Percentiles rank a stretch among this genome's conserved stretches.
Conservation (phyloP, 441 rosid genomes). For the Manihot esculenta region DNA sequence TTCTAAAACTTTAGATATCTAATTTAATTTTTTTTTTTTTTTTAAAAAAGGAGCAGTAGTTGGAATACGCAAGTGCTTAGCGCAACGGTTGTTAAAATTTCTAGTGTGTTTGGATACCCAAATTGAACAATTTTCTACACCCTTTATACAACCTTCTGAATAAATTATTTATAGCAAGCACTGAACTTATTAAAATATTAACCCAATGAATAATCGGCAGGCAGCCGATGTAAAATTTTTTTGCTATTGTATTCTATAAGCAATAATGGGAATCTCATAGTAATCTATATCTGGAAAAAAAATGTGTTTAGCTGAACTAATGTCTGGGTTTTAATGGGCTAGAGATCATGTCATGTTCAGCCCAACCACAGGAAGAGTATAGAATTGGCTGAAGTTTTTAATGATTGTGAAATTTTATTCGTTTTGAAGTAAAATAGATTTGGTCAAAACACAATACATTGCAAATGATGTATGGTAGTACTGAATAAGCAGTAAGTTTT, state of each 20-base stretch:
- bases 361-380: neutral
- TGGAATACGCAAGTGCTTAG: neutral
- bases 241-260: neutral
- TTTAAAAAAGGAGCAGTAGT: no score
- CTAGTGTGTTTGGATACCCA: constrained; percentile 1
- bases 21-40: no score
- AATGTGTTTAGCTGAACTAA: neutral
- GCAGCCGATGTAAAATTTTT: no score
- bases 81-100: constrained; percentile 3
- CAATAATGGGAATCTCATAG: no score
- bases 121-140: neutral
- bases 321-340: neutral
- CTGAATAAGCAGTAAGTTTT: neutral
- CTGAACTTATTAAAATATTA: no score
- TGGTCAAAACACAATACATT: neutral
- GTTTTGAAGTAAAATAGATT: neutral
- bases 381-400: neutral
- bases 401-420: neutral
- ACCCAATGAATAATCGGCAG: no score
- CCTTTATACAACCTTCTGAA: no score
- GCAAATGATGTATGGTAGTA: neutral
- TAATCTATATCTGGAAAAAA: no score
- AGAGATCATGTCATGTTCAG: neutral
- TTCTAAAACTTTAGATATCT: no score
- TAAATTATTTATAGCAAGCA: no score